Evolutionary conservation across 2,329 filamentous ascomycete species (phyloP).

Genomic region (Pseudogymnoascus sp.): DNA sequence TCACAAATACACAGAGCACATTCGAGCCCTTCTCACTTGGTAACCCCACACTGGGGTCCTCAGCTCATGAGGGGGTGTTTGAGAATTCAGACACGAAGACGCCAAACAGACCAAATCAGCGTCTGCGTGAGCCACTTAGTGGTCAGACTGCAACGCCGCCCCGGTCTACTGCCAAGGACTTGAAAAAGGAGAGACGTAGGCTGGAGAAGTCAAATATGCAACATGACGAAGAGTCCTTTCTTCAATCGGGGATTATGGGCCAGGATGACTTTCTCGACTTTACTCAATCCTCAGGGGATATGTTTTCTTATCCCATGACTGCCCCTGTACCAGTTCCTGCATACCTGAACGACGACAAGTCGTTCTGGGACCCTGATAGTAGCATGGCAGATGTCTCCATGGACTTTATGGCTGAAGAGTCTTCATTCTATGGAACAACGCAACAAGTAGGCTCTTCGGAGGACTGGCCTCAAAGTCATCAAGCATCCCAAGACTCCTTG

Average conservation of each 20-base stretch:
- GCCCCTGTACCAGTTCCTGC: constrained; percentile 44
- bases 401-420: constrained; percentile 43
- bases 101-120: constrained; percentile 33
- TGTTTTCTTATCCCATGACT: constrained; percentile 56
- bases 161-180: constrained; percentile 48
- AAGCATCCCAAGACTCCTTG: constrained; percentile 45
- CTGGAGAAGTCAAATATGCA: constrained; percentile 20
- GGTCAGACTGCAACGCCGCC: constrained; percentile 54
- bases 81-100: constrained; percentile 41
- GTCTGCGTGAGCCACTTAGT: constrained; percentile 26
- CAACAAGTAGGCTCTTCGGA: constrained; percentile 45
- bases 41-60: constrained; percentile 30
- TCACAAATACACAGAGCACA: constrained; percentile 30
- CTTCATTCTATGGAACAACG: constrained; percentile 23
- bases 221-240: constrained; percentile 17
- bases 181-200: constrained; percentile 34
- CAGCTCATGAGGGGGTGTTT: constrained; percentile 19
- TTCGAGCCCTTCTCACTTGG: constrained; percentile 39
- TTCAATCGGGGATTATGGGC: constrained; percentile 8
- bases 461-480: constrained; percentile 50
- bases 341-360: constrained; percentile 35
- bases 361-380: constrained; percentile 50
- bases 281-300: constrained; percentile 40
- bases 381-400: constrained; percentile 51
- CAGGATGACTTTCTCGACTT: constrained; percentile 16